These are phyloP conservation scores for Rhizopus microsporus DNA, from an alignment of 371 early-diverging fungal species.

Conservation along the genomic window DNA sequence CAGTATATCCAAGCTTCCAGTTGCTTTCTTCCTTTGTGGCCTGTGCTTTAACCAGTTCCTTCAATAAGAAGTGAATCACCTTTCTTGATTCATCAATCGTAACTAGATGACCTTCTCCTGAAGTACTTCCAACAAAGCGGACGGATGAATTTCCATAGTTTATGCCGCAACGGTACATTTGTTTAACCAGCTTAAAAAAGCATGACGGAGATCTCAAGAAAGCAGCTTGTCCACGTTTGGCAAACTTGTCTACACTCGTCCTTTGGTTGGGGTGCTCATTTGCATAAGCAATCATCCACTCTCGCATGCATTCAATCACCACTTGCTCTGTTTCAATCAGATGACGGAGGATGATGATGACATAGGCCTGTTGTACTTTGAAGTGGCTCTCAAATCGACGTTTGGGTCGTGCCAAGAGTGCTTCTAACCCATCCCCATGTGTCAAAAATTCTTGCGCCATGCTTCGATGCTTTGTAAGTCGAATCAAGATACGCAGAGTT, in stretches of 20 bases:
- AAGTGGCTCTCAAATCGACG: constrained; percentile 44
- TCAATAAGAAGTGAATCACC: constrained; percentile 19
- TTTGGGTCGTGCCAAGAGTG: constrained; percentile 49
- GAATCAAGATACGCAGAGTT: constrained; percentile 69
- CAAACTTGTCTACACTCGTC: neutral
- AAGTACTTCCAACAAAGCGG: neutral
- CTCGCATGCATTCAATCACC: constrained; percentile 64
- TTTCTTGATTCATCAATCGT: neutral
- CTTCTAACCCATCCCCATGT: constrained; percentile 53
- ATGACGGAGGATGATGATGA: constrained; percentile 80
- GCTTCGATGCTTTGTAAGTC: constrained; percentile 67
- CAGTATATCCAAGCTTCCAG: constrained; percentile 56
- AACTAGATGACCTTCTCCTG: neutral
- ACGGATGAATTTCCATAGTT: neutral
- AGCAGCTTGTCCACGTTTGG: neutral
- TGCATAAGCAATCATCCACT: constrained; percentile 60
- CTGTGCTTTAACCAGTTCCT: constrained; percentile 6
- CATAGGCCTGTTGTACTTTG: constrained; percentile 62
- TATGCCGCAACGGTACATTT: neutral
- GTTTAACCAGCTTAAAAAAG: neutral
- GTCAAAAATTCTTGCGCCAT: constrained; percentile 61
- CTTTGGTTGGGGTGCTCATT: constrained; percentile 27
- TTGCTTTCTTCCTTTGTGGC: constrained; percentile 8
- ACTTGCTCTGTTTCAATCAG: constrained; percentile 69
- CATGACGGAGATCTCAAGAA: neutral